phyloP scores from a whole-genome alignment of 345 rosid species.

The Syzygium oleosum region DNA sequence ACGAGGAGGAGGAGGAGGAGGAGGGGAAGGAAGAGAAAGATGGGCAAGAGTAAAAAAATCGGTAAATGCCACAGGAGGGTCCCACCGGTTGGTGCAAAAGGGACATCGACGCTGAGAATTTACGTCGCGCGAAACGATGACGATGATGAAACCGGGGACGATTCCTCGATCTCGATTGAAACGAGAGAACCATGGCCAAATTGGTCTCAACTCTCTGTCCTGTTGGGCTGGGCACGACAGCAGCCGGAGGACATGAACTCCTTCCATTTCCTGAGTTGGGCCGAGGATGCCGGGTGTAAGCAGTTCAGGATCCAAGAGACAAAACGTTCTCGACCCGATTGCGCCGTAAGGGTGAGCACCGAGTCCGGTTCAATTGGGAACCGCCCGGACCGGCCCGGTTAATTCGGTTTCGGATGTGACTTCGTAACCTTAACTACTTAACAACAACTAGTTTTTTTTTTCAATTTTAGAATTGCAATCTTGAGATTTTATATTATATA shows the following conservation, averaged over 20 bases:
- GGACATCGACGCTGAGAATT: not conserved
- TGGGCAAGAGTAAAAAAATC: not conserved
- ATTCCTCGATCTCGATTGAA: not conserved
- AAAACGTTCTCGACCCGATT: too few species aligned
- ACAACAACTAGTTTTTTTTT: not conserved
- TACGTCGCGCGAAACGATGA: not conserved
- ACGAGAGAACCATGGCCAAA: too few species aligned
- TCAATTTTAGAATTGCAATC: not conserved
- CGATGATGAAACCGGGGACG: not conserved
- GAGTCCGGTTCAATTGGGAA: not conserved
- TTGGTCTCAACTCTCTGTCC: not conserved
- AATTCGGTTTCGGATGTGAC: fast-evolving
- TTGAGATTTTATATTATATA: not conserved
- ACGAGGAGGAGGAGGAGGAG: not conserved
- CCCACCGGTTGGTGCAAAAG: not conserved
- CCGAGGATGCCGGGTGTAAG: not conserved
- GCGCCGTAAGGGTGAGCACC: fast-evolving
- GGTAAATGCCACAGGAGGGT: not conserved
- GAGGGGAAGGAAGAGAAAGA: not conserved
- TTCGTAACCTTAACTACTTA: not conserved
- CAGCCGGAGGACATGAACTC: not conserved
- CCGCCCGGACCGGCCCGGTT: fast-evolving
- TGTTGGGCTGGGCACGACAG: not conserved
- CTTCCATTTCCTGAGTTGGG: not conserved
- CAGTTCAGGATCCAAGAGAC: not conserved